Evolutionary conservation across 352 stramenopile species (phyloP), one percentile per base, ranked within the genome.

Genomic region (Globisporangium mamillatum): DNA sequence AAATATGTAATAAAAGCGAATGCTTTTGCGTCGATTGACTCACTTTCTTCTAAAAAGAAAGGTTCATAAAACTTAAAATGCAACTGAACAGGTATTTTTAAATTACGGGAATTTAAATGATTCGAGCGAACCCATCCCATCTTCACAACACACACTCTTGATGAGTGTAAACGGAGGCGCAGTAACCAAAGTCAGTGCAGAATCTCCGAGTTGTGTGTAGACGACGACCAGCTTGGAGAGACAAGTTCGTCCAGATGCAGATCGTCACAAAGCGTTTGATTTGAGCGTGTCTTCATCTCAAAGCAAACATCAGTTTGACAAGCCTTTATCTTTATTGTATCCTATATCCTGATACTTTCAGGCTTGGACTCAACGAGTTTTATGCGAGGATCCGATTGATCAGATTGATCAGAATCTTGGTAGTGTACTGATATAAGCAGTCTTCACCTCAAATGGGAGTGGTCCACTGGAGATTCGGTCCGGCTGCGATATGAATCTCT

Each of bases 401-500:
- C 29, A 7, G 29, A 8, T 32, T 32, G 29, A 32, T 32, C 29
- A 8, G 29, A 48, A 48, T 48, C 41, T 7, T 18, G 41, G 4
- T 4, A 48, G 20, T 7, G 41, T 48, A 48, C 41, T 48, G 41
- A 48, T 4, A 48, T 20, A 54, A 25, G 18, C 7, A 54, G 18
- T 20, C 6, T 54, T 7, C 20, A 1, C 20, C 12, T 5, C 18
- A 10, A 54, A 54, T 7, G 18, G 18, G 18, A 24, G 18, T 46
- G 38, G 38, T 46, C 38, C 38, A 46, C n/a, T 25, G 9, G 32
- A 68, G 64, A 63, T 63, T 63, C 57, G 34, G n/a, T 53, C 7
- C 10, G 7, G 57, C n/a, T 52, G 57, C 34, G 57, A 63, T 52
- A 32, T 53, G 57, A 63, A 63, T 63, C 57, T 63, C 29, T 4